Base-by-base conservation (phyloP, 73 alveolate species). In the Uronychia setigera region DNA sequence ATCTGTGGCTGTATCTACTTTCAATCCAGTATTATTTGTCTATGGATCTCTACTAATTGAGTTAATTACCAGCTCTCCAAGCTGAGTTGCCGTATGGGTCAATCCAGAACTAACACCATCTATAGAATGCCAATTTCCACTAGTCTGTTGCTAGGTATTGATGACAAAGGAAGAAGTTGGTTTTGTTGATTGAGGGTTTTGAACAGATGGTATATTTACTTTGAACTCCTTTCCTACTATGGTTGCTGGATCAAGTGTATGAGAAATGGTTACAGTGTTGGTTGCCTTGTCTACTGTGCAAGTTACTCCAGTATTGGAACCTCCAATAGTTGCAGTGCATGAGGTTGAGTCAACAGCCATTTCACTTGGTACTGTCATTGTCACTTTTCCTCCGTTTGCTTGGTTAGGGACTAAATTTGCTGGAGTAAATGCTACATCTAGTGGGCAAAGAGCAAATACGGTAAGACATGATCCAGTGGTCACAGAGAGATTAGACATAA, bases 321-420 rank as follows among this genome's bases (percentile, higher is more conserved):
- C 78, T 31, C 77, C 95, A 29, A 85, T 67, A 0, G 76, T 79
- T 1, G 91, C 82, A 19, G 86, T 58, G 81, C 95, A 89, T 0
- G 74, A 13, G 0, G 84, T 82, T 5, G 91, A 78, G n/a, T 30
- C 80, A 59, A 84, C 82, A 9, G 81, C 46, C 0, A 90, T 32
- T 33, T 84, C 84, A 75, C 86, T 30, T 67, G 95, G 95, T 1
- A 85, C 29, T 1, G 86, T 59, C 0, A 90, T 29, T 57, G 83
- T 30, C 9, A 85, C 58, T 74, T 86, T 79, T 31, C 95, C 95
- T 28, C 32, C 33, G 1, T 58, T 46, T 0, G 76, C 28, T 13
- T 26, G 25, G 75, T 59, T 89, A 5, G 95, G 95, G 83, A 89
- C 19, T n/a, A 35, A 19, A 74, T 89, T 80, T 5, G 76, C 87